phyloP scores from a whole-genome alignment of 2,329 filamentous ascomycete genomes.

The Colletotrichum camelliae region DNA sequence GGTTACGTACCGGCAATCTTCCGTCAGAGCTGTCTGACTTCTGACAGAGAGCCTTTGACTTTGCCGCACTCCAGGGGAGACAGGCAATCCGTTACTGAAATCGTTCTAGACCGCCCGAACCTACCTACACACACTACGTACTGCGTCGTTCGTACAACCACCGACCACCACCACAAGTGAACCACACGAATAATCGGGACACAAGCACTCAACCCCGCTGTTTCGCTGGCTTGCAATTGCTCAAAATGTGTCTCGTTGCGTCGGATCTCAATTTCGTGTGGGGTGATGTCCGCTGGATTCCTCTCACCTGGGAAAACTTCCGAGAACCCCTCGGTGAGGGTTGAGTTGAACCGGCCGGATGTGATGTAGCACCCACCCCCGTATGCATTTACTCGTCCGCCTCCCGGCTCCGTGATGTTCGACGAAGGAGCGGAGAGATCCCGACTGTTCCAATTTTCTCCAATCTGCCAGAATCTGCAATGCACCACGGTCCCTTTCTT shows the following conservation, averaged over 20 bases:
- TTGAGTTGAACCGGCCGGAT: not conserved
- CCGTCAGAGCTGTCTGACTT: constrained; percentile 3
- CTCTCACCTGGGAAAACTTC: not conserved
- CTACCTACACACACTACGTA: not conserved
- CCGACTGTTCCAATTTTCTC: not conserved
- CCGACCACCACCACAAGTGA: not conserved
- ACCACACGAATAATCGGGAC: not conserved
- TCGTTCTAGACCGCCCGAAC: not conserved
- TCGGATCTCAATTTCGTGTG: not conserved
- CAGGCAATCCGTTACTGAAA: constrained; percentile 7
- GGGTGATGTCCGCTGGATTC: not conserved
- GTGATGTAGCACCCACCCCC: not conserved
- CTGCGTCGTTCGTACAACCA: no score
- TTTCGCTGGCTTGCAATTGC: not conserved
- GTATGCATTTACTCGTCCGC: not conserved
- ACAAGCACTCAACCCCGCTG: not conserved
- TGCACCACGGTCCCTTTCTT: not conserved
- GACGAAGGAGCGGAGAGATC: not conserved
- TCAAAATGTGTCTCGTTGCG: not conserved
- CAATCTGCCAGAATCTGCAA: not conserved
- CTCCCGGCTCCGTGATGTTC: not conserved
- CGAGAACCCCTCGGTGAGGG: constrained; percentile 6
- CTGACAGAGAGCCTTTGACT: not conserved
- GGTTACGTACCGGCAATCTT: constrained; percentile 4
- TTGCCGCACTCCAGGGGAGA: not conserved